These are phyloP conservation scores for Dendrobium chrysotoxum DNA, from an alignment of 106 monocot genomes.

Conservation along the genomic window DNA sequence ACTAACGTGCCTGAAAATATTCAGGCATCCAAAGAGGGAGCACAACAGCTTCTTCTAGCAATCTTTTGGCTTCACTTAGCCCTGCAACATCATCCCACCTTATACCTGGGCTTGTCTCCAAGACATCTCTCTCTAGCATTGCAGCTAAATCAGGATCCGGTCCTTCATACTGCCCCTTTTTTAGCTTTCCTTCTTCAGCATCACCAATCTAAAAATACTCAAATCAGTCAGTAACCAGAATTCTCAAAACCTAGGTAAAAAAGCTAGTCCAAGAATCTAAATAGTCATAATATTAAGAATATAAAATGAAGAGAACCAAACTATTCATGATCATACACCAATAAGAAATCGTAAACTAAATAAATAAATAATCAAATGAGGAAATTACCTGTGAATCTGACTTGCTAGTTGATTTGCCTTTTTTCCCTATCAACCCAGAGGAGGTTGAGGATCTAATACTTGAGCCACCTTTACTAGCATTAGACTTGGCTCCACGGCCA, in stretches of 20 bases:
- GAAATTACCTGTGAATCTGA: conserved; percentile 57
- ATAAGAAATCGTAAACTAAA: neutral
- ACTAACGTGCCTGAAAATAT: conserved; percentile 81
- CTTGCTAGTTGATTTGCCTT: conserved; percentile 80
- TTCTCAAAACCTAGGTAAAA: neutral
- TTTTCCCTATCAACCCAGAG: conserved; percentile 51
- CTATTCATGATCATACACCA: neutral
- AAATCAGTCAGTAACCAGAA: conserved; percentile 8
- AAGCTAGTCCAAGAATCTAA: neutral
- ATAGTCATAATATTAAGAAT: neutral
- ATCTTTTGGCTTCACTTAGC: conserved; percentile 91
- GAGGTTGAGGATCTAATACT: conserved; percentile 40
- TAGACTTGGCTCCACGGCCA: conserved; percentile 51
- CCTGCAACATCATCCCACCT: conserved; percentile 99
- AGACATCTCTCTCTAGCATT: conserved; percentile 96
- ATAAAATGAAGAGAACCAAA: neutral
- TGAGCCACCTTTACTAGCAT: conserved; percentile 48
- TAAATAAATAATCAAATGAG: neutral
- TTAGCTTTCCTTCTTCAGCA: conserved; percentile 72
- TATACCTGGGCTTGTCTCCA: conserved; percentile 91
- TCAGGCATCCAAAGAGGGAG: conserved; percentile 99
- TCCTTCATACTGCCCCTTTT: conserved; percentile 90
- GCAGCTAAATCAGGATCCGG: conserved; percentile 96
- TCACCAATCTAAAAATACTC: conserved; percentile 49
- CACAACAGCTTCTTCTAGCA: conserved; percentile 95